phyloP scores from a whole-genome alignment of 495 filamentous ascomycete genomes.

The Penicillium simplicissimum region DNA sequence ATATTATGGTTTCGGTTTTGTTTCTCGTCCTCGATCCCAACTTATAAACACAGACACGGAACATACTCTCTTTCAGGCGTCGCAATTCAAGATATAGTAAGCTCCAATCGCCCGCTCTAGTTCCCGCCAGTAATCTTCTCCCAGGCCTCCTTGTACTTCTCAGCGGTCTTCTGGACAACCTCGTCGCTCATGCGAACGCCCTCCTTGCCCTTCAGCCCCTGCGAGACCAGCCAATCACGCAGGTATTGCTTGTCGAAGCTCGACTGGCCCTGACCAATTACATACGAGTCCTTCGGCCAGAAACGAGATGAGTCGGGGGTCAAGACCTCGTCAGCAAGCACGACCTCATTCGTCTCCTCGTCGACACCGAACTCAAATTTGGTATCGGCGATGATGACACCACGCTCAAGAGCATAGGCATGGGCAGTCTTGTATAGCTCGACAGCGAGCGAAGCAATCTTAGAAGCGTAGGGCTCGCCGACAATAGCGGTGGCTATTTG shows the following conservation, averaged over 20 bases:
- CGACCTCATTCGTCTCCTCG: slow-evolving; percentile 69
- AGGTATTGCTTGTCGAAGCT: slow-evolving; percentile 93
- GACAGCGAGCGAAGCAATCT: slow-evolving; percentile 71
- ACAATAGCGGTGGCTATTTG: slow-evolving; percentile 62
- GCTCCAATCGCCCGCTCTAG: slow-evolving; percentile 9
- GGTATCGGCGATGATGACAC: slow-evolving; percentile 90
- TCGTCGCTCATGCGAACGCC: slow-evolving; percentile 68
- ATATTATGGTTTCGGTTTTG: slow-evolving; percentile 6
- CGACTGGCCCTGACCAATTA: slow-evolving; percentile 69
- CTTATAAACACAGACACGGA: slow-evolving; percentile 9
- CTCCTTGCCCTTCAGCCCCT: slow-evolving; percentile 70
- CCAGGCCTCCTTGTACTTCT: slow-evolving; percentile 69
- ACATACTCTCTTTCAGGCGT: neutral
- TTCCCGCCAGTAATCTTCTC: slow-evolving; percentile 64
- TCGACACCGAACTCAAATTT: slow-evolving; percentile 86
- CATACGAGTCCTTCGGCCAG: slow-evolving; percentile 77
- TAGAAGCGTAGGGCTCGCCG: slow-evolving; percentile 71
- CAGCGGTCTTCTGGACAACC: slow-evolving; percentile 60
- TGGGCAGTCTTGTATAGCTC: slow-evolving; percentile 71
- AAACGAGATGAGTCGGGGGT: slow-evolving; percentile 87
- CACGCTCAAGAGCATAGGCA: slow-evolving; percentile 71
- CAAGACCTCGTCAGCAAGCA: slow-evolving; percentile 89
- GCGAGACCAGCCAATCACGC: slow-evolving; percentile 77
- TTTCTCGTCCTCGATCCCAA: slow-evolving; percentile 6
- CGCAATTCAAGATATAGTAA: slow-evolving; percentile 6